Conservation (phyloP, 139 green algal genomes). For the Closterium sp. region DNA sequence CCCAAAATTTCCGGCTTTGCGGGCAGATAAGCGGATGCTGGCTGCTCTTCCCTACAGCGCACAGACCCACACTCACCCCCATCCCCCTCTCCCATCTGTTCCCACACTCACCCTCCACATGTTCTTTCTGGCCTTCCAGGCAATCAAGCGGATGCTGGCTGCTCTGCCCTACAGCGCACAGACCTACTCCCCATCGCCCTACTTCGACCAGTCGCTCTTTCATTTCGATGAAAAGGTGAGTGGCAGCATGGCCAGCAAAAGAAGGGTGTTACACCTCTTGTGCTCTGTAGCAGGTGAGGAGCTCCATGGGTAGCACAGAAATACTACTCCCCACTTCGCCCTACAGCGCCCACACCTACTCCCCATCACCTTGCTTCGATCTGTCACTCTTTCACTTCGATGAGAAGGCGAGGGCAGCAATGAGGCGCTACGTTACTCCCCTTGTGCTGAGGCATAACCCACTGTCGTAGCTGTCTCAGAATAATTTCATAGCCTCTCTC, state of each 20-base stretch:
- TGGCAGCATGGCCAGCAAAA: too few species aligned
- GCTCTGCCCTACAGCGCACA: constrained; percentile 48
- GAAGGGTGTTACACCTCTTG: too few species aligned
- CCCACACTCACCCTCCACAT: too few species aligned
- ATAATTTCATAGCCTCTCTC: too few species aligned
- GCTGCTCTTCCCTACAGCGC: constrained; percentile 35
- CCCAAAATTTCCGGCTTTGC: neutral
- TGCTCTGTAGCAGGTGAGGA: too few species aligned
- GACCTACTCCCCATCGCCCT: constrained; percentile 38
- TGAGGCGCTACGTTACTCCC: too few species aligned
- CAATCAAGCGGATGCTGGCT: constrained; percentile 47
- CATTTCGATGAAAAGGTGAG: constrained; percentile 56
- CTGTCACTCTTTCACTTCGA: neutral
- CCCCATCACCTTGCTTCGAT: neutral
- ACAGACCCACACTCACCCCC: too few species aligned
- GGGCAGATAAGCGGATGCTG: constrained; percentile 46
- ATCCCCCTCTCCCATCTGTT: too few species aligned
- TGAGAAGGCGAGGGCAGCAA: neutral
- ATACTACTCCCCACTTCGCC: too few species aligned
- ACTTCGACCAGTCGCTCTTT: constrained; percentile 54
- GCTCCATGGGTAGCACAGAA: too few species aligned
- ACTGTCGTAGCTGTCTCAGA: too few species aligned
- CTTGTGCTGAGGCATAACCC: too few species aligned
- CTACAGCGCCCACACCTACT: neutral
- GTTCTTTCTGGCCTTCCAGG: neutral